Evolutionary conservation across 257 asterid species (phyloP).

Genomic region (Solanum lycopersicoides): DNA sequence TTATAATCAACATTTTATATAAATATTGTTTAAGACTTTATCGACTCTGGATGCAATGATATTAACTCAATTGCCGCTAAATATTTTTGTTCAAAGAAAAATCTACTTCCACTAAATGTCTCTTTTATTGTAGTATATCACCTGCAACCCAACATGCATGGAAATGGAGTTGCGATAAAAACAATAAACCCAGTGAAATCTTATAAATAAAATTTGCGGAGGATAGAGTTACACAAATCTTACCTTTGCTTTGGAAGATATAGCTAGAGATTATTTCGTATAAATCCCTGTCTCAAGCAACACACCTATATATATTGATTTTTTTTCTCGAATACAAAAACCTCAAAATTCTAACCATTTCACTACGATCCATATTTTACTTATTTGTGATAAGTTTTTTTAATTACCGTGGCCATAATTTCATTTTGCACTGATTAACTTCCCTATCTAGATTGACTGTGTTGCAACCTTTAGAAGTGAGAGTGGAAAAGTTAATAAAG

Average conservation of each 20-base stretch:
- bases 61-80: neutral
- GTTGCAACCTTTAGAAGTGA: conserved; percentile 4
- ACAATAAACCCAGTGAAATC: neutral
- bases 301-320: neutral
- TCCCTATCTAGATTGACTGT: neutral
- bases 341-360: rapidly evolving
- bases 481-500: neutral
- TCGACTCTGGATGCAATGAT: rapidly evolving
- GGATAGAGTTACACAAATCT: neutral
- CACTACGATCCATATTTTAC: rapidly evolving
- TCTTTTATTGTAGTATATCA: neutral
- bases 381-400: neutral
- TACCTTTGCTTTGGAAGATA: neutral
- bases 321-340: neutral
- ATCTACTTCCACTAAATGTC: neutral
- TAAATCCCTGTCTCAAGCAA: neutral
- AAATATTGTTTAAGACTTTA: neutral
- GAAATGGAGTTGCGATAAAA: neutral
- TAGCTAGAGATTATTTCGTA: neutral
- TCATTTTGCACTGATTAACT: neutral
- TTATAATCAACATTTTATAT: neutral
- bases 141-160: neutral
- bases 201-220: rapidly evolving
- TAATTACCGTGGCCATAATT: neutral
- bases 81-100: neutral